These are phyloP conservation scores for Didymella glomerata DNA, from an alignment of 2,329 filamentous ascomycete genomes.

Conservation along the genomic window DNA sequence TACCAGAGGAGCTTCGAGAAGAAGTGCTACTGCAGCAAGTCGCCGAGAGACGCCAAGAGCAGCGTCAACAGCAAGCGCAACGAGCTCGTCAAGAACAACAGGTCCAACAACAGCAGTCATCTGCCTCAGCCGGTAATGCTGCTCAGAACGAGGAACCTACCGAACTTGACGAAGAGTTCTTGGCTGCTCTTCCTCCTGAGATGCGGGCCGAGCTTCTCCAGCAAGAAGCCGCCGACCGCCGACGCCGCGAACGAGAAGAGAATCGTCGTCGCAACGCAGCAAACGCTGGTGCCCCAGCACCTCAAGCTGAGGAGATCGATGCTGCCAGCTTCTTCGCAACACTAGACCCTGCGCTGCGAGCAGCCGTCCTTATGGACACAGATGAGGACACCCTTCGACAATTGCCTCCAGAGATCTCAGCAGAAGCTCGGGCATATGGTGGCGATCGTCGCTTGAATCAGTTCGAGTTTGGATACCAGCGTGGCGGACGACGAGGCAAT, in stretches of 20 bases:
- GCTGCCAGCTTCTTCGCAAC: slow-evolving; percentile 91
- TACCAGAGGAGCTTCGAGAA: slow-evolving; percentile 96
- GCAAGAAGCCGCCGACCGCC: slow-evolving; percentile 87
- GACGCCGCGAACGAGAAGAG: slow-evolving; percentile 85
- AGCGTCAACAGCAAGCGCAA: slow-evolving; percentile 55
- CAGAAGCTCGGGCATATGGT: slow-evolving; percentile 80
- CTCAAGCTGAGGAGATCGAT: slow-evolving; percentile 77
- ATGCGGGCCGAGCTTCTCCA: slow-evolving; percentile 90
- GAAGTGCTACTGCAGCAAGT: slow-evolving; percentile 94
- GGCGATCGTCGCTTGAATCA: slow-evolving; percentile 64
- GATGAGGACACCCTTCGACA: slow-evolving; percentile 86
- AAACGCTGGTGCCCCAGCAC: slow-evolving; percentile 55
- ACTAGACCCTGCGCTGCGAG: slow-evolving; percentile 82
- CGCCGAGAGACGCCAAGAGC: slow-evolving; percentile 71
- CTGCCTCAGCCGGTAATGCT: slow-evolving; percentile 50
- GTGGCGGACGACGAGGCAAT: slow-evolving; percentile 49
- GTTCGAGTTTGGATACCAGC: slow-evolving; percentile 52
- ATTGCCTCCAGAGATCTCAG: slow-evolving; percentile 83
- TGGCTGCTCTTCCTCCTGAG: slow-evolving; percentile 89
- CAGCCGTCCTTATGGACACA: slow-evolving; percentile 89
- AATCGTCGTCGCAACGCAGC: slow-evolving; percentile 72
- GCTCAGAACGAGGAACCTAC: slow-evolving; percentile 69
- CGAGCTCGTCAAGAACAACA: slow-evolving; percentile 36
- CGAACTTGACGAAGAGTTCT: slow-evolving; percentile 90
- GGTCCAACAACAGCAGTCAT: slow-evolving; percentile 22